A percentile compares a stretch with the other conserved stretches of the same genome.
phyloP scores from a whole-genome alignment of 2,329 filamentous ascomycete genomes.

The Curvularia spicifera region DNA sequence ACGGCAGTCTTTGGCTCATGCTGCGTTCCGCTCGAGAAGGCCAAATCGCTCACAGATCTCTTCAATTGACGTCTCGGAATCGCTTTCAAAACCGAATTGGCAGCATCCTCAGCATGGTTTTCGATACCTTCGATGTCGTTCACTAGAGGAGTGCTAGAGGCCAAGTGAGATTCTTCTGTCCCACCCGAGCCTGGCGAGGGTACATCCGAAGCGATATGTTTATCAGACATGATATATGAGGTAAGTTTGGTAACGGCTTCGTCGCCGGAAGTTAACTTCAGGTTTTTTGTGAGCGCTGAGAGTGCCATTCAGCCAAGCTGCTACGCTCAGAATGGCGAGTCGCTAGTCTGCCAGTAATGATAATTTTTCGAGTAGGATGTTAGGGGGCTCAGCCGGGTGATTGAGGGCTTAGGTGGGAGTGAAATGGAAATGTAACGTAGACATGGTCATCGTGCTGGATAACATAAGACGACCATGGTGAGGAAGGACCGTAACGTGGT shows the following conservation, averaged over 20 bases:
- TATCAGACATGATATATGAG: slow-evolving; percentile 9
- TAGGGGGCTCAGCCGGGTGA: neutral
- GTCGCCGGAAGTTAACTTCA: slow-evolving; percentile 7
- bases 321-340: neutral
- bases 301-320: neutral
- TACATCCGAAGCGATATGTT: neutral
- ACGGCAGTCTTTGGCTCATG: slow-evolving; percentile 1
- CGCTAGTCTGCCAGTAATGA: neutral
- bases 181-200: neutral
- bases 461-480: neutral
- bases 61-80: neutral
- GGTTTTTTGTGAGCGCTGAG: neutral
- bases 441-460: neutral
- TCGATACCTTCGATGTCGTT: neutral
- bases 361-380: neutral
- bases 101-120: neutral
- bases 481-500: neutral
- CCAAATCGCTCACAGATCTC: slow-evolving; percentile 6
- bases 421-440: neutral
- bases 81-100: neutral
- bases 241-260: slow-evolving; percentile 12
- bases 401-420: neutral
- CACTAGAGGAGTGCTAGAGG: neutral
- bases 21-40: neutral
- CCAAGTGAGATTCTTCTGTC: neutral